Conservation (phyloP, 2,329 filamentous ascomycete genomes). For the Davidsoniella eucalypti region DNA sequence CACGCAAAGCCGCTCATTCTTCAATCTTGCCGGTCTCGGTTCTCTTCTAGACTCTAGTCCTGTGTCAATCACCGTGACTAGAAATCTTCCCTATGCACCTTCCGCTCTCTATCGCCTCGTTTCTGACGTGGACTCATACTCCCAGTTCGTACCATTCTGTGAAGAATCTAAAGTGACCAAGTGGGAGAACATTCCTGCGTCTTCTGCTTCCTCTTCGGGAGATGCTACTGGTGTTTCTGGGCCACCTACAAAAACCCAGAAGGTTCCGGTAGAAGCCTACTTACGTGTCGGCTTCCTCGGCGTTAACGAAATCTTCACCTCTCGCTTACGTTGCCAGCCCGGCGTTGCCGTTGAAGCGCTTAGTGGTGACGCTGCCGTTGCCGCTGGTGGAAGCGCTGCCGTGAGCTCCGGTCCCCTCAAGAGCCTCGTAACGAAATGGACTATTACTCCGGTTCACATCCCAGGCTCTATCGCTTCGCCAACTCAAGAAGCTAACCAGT, state of each 20-base stretch:
- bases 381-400: conserved; percentile 17
- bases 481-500: conserved; percentile 22
- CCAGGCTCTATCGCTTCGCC: conserved; percentile 16
- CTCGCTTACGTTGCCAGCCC: conserved; percentile 61
- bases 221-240: conserved; percentile 18
- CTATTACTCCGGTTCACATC: conserved; percentile 30
- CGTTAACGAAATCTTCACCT: conserved; percentile 71
- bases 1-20: conserved; percentile 22
- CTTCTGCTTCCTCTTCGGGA: conserved; percentile 23
- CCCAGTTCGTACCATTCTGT: conserved; percentile 83
- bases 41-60: conserved; percentile 29
- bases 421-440: conserved; percentile 55
- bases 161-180: conserved; percentile 57
- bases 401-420: conserved; percentile 39
- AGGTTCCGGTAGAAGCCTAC: conserved; percentile 58
- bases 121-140: conserved; percentile 74
- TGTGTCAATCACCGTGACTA: conserved; percentile 48
- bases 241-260: conserved; percentile 16
- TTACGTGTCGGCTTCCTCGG: conserved; percentile 74
- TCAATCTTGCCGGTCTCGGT: conserved; percentile 15
- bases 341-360: conserved; percentile 60
- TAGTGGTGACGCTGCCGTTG: conserved; percentile 37
- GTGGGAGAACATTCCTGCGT: conserved; percentile 25
- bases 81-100: conserved; percentile 60
- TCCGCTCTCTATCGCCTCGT: conserved; percentile 66